phyloP scores from a whole-genome alignment of 2,329 filamentous ascomycete genomes.

The Colletotrichum musicola region DNA sequence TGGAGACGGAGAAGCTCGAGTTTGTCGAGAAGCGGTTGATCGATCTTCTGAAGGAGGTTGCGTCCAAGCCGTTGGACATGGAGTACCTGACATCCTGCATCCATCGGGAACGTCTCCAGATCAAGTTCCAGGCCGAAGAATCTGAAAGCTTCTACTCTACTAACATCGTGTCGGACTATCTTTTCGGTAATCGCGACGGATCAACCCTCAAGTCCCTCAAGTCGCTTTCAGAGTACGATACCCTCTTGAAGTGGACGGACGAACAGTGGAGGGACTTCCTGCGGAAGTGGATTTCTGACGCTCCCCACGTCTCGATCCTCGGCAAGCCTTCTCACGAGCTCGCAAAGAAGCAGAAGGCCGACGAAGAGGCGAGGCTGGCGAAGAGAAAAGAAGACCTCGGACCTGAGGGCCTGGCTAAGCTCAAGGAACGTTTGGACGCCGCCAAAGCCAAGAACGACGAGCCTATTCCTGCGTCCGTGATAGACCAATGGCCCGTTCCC shows the following conservation, averaged over 20 bases:
- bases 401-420: conserved; percentile 80
- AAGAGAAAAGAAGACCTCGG: conserved; percentile 85
- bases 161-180: conserved; percentile 90
- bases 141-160: conserved; percentile 85
- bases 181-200: conserved; percentile 89
- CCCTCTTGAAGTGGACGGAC: conserved; percentile 83
- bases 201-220: conserved; percentile 75
- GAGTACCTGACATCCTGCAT: conserved; percentile 91
- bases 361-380: conserved; percentile 83
- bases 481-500: conserved; percentile 86
- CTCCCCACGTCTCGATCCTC: conserved; percentile 87
- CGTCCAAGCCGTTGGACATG: conserved; percentile 87
- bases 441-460: conserved; percentile 92
- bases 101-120: conserved; percentile 81
- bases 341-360: conserved; percentile 82
- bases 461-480: conserved; percentile 84
- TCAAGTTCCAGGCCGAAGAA: conserved; percentile 86
- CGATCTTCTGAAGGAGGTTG: conserved; percentile 84
- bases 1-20: conserved; percentile 86
- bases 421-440: conserved; percentile 80
- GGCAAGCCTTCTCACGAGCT: conserved; percentile 87
- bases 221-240: conserved; percentile 71
- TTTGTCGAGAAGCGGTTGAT: conserved; percentile 89
- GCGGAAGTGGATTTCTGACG: conserved; percentile 86
- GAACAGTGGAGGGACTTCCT: conserved; percentile 86